Evolutionary conservation across 2,329 filamentous ascomycete genomes (phyloP), one percentile per base, ranked within the genome.

Genomic region (Neofusicoccum ribis): DNA sequence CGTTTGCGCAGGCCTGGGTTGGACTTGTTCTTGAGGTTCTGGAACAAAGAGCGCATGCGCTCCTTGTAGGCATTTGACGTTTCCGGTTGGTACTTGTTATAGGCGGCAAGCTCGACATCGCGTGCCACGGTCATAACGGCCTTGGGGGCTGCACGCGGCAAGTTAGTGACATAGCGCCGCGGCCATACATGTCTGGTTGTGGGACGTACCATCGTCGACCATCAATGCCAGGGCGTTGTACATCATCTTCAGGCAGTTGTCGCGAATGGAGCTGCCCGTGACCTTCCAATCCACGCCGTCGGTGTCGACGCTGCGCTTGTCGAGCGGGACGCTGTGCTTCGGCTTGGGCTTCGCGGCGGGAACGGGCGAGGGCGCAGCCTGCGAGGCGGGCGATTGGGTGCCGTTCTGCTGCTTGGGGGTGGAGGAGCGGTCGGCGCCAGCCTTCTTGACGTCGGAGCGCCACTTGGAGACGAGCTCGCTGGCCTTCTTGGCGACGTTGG

Each of bases 11-110:
- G 86, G 67, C 88, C 86, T 43, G 86, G 84, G 80, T 98, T 98
- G 68, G 88, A 90, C 80, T 91, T 93, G 82, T 92, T 92, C 84
- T 97, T 98, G 71, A 99, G 87, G 75, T 98, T 98, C 76, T 93
- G 88, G 81, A 92, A 98, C 23, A 99, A 87, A 20, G 92, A 96
- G 70, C 94, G 91, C 72, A 98, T 90, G 83, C 97, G 97, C 70
- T 84, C 85, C 75, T 90, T 90, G 84, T 99, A 99, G 58, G 89
- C 86, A 54, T 43, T 15, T 67, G 84, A 85, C 15, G 84, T 89
- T 72, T 93, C 89, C 63, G 89, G 88, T 65, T 89, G 89, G 76
- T 88, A 90, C 36, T 85, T 80, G 65, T 83, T 84, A 79, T 85
- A 93, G 5, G 91, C 91, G 7, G 93, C 92, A 43, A 85, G 78